Conservation (phyloP, 164 flowering plant genomes). For the Vitis vinifera region DNA sequence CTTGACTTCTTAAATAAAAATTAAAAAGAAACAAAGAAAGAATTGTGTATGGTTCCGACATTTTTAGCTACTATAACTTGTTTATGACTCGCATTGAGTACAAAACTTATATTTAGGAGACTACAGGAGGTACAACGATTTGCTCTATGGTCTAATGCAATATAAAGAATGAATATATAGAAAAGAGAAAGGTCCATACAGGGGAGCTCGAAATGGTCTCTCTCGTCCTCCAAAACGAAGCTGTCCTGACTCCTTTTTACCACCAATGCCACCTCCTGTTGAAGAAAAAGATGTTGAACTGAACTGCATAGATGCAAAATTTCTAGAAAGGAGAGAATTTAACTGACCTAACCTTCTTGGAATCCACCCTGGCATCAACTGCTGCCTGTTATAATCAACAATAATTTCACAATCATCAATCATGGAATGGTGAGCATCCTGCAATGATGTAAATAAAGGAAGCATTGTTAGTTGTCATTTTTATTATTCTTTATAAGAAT, state of each 20-base stretch:
- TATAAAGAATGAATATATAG: background rate
- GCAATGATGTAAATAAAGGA: constrained; percentile 11
- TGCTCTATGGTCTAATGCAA: too few relatives aligned
- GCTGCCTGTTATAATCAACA: constrained; percentile 90
- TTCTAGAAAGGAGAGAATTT: background rate
- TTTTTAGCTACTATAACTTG: too few relatives aligned
- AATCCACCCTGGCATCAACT: constrained; percentile 96
- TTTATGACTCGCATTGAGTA: too few relatives aligned
- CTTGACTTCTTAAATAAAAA: too few relatives aligned
- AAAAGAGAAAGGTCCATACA: constrained; percentile 44
- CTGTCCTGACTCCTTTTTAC: constrained; percentile 94
- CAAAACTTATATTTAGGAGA: too few relatives aligned
- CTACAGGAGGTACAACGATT: too few relatives aligned
- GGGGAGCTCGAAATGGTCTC: constrained; percentile 95
- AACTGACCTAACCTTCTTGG: constrained; percentile 94
- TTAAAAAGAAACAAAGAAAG: too few relatives aligned
- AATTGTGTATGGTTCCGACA: too few relatives aligned
- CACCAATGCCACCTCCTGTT: constrained; percentile 96
- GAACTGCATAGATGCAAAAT: background rate
- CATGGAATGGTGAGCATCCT: constrained; percentile 89
- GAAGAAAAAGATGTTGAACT: constrained; percentile 1
- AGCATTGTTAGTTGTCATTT: too few relatives aligned
- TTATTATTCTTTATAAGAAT: too few relatives aligned
- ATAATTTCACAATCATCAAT: constrained; percentile 85
- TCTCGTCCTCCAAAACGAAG: constrained; percentile 99